Evolutionary conservation across 2,329 filamentous ascomycete genomes (phyloP), one percentile per base, ranked within the genome.

Genomic region (Nemania bipapillata): DNA sequence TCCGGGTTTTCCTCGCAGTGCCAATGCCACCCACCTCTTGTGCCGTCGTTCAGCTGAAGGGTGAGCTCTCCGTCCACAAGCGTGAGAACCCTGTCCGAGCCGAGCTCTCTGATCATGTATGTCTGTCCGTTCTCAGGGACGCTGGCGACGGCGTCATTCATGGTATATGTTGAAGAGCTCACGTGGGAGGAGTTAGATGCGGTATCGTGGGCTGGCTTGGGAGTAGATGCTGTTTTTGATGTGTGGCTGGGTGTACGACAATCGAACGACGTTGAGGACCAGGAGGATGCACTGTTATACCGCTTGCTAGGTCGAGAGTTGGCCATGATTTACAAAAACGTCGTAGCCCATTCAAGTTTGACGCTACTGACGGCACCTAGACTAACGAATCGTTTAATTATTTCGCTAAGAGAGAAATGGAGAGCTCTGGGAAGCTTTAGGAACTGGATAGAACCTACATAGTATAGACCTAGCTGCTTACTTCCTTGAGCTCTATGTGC

Each of bases 1-100:
- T 63, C 42, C 0, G 3, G 3, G 6, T 20, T 37, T 22, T 72
- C 69, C 24, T 50, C 55, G 54, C 67, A 73, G 15, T 22, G 26
- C 71, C 69, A 74, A 1, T 68, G 67, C 69, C 71, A 74, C 1
- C 72, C 72, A 4, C 67, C 71, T 6, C 57, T 30, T 0, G 47
- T 49, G 20, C 60, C 60, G 3, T 32, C 17, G 4, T 66, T 56
- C 1, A 1, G 6, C 11, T 12, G 3, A 5, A 68, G 49, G 7
- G 58, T 61, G 24, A 68, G 35, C 0, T n/a, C 15, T 3, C 65
- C 70, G 15, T 54, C 24, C 1, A 32, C 22, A 0, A 72, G 28
- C 1, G 58, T 63, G 4, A 74, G 47, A 0, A 50, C 61, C 11
- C 11, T 40, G 11, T 47, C 55, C 0, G 65, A 63, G 24, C 63